Evolutionary conservation across 257 asterid species (phyloP), one percentile per base, ranked within the genome.

Genomic region (Fraxinus pennsylvanica): DNA sequence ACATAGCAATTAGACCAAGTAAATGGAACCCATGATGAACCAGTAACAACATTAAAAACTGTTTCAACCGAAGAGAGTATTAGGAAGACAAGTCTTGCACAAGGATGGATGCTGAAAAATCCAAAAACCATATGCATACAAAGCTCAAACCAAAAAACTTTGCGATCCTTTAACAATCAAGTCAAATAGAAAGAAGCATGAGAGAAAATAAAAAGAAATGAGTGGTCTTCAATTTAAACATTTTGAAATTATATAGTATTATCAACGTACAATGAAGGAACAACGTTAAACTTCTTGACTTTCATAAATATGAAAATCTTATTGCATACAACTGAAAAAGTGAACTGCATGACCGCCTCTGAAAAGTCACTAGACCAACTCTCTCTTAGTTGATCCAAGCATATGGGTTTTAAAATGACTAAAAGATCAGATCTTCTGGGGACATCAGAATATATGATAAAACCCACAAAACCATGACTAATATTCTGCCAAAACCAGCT

Each of bases 1-100:
- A 86, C 35, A 65, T 22, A 82, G 30, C 63, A 33, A 75, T 78
- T 30, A 81, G 75, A 73, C 74, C 61, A 52, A 21, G 4, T 61
- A 61, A 22, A 61, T 61, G 30, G 9, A 9, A 21, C 30, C 33
- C 68, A 22, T 8, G 19, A 61, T 61, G 14, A 61, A 61, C 22
- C 30, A 22, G 15, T 3, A 21, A 21, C 32, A 22, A 22, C 7
- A 10, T 21, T 22, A 61, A 61, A 52, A 61, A 61, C 32, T 61
- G 3, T 21, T 61, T 61, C 32, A 21, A 54, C 65, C 65, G 6
- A 54, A 6, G 25, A 17, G 65, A 54, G 65, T 19, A 54, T 54
- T 21, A 61, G 14, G 17, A 61, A 61, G 68, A 22, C 13, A 61
- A 61, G 33, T 21, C 68, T 21, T 4, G 15, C 32, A 17, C 1